phyloP scores from a whole-genome alignment of 148 eudicot species.

The Chenopodium album region DNA sequence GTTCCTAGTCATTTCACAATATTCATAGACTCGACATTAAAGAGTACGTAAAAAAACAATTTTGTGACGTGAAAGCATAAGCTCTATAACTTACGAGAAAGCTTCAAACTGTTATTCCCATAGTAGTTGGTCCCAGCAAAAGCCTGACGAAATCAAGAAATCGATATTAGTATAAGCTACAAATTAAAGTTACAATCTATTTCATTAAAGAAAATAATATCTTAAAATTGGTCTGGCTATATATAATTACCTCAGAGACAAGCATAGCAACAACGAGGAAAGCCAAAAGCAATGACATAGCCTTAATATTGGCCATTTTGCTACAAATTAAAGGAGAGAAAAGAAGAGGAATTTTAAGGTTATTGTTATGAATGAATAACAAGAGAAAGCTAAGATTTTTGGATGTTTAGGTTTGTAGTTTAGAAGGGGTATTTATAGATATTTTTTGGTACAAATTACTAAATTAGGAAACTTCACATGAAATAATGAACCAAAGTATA shows the following conservation, averaged over 20 bases:
- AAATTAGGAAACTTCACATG: neutral
- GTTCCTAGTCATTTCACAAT: neutral
- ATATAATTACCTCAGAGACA: constrained; percentile 26
- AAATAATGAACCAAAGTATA: neutral
- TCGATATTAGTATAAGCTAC: neutral
- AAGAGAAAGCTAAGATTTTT: neutral
- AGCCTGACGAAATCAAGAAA: neutral
- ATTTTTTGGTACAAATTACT: constrained; percentile 1
- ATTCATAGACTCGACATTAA: no score
- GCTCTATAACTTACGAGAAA: neutral
- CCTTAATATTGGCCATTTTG: constrained; percentile 18
- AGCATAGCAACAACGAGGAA: constrained; percentile 21
- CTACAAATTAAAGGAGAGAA: neutral
- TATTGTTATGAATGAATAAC: neutral
- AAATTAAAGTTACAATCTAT: no score
- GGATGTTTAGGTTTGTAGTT: neutral
- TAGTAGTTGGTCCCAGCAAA: neutral
- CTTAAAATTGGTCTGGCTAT: neutral
- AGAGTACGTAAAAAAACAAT: no score
- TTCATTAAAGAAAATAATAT: neutral
- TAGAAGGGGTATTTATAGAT: constrained; percentile 16
- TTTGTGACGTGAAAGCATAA: neutral
- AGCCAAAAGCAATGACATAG: neutral
- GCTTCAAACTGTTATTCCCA: constrained; percentile 15
- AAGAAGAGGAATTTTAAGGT: neutral